Percentiles rank a stretch among this genome's conserved stretches.
Conservation (phyloP, 495 filamentous ascomycete genomes). For the Beverwykella pulmonaria region DNA sequence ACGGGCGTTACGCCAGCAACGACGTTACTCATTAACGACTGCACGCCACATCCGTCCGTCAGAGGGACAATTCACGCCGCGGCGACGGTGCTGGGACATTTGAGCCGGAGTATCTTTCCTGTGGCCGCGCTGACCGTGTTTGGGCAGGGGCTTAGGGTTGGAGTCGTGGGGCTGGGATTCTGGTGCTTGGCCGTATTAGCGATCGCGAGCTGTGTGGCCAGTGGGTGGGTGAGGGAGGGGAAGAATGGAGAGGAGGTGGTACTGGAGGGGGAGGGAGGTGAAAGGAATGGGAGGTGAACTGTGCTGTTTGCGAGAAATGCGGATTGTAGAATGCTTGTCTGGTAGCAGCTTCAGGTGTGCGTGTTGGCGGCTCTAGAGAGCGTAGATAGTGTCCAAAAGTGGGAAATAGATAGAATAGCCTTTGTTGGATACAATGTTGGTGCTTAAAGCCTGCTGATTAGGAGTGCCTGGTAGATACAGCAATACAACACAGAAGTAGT, state of each 20-base stretch:
- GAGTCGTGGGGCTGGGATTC: conserved; percentile 23
- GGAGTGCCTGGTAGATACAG: too few relatives aligned
- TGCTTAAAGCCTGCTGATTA: too few relatives aligned
- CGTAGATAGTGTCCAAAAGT: too few relatives aligned
- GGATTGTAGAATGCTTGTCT: too few relatives aligned
- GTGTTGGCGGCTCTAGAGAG: too few relatives aligned
- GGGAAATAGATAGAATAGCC: too few relatives aligned
- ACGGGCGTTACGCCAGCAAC: conserved; percentile 20
- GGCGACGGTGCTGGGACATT: conserved; percentile 12
- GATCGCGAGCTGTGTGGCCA: conserved; percentile 10
- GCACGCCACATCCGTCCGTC: conserved; percentile 16
- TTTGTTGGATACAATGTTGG: too few relatives aligned
- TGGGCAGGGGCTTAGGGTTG: conserved; percentile 10
- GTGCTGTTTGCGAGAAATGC: too few relatives aligned
- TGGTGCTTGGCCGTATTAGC: conserved; percentile 22
- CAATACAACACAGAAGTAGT: too few relatives aligned
- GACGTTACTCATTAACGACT: conserved; percentile 24
- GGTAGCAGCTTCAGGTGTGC: too few relatives aligned
- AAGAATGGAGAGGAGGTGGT: background rate
- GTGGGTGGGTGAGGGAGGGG: conserved; percentile 21
- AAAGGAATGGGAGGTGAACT: background rate
- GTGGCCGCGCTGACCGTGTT: conserved; percentile 8
- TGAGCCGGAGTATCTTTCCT: conserved; percentile 23
- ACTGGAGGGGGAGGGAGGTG: background rate
- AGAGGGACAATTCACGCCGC: conserved; percentile 23